Conservation (phyloP, 805 yeast genomes). For the Ogataea populi-albae region DNA sequence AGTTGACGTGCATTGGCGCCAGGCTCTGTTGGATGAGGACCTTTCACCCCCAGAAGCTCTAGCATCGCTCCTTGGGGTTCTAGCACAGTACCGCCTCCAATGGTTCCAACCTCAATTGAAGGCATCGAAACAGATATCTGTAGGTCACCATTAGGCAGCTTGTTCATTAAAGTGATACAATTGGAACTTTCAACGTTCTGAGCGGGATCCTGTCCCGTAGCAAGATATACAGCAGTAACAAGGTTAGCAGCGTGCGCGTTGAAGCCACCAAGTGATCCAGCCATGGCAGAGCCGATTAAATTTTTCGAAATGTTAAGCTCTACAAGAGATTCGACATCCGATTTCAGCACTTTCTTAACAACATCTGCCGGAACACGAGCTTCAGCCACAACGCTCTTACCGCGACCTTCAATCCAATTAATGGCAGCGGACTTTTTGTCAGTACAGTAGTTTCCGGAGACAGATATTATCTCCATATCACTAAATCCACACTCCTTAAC, state of each 20-base stretch:
- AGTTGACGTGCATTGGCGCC: slow-evolving; percentile 93
- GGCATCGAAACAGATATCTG: slow-evolving; percentile 98
- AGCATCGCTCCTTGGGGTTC: slow-evolving; percentile 97
- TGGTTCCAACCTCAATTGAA: slow-evolving; percentile 96
- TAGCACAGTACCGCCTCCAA: slow-evolving; percentile 97
- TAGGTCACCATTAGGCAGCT: slow-evolving; percentile 69
- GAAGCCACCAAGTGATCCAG: slow-evolving; percentile 97
- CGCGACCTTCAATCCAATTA: slow-evolving; percentile 99
- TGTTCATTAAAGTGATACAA: slow-evolving; percentile 94
- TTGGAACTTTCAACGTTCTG: slow-evolving; percentile 97
- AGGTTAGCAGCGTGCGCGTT: slow-evolving; percentile 98
- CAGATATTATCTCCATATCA: slow-evolving; percentile 89
- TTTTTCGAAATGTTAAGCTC: slow-evolving; percentile 87
- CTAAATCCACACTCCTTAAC: slow-evolving; percentile 84
- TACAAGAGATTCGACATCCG: slow-evolving; percentile 89
- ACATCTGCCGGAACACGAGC: slow-evolving; percentile 82
- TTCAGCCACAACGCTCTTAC: slow-evolving; percentile 96
- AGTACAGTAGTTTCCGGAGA: slow-evolving; percentile 96
- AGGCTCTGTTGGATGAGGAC: slow-evolving; percentile 91
- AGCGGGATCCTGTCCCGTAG: slow-evolving; percentile 99
- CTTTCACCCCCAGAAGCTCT: slow-evolving; percentile 89
- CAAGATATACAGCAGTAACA: slow-evolving; percentile 90
- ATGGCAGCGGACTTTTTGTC: slow-evolving; percentile 98
- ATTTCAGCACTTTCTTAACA: slow-evolving; percentile 79
- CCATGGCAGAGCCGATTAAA: slow-evolving; percentile 95